A percentile compares a stretch with the other conserved stretches of the same genome.
These are phyloP conservation scores for Exophiala sp. DNA, from an alignment of 2,329 filamentous ascomycete genomes.

Conservation along the genomic window DNA sequence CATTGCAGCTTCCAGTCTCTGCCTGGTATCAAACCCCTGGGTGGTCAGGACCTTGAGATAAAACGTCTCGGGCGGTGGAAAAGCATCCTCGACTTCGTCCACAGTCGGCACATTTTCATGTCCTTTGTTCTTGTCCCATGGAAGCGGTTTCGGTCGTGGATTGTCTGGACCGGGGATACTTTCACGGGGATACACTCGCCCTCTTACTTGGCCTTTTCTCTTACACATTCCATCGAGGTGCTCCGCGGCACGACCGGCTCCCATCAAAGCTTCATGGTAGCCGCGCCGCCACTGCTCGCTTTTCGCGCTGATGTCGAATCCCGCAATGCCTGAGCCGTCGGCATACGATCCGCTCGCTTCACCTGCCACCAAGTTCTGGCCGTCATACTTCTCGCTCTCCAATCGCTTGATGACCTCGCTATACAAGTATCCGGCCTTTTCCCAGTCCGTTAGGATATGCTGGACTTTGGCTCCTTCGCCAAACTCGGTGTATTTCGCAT, in stretches of 20 bases:
- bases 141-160: conserved; percentile 67
- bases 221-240: conserved; percentile 70
- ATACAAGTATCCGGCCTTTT: conserved; percentile 56
- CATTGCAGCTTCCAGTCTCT: conserved; percentile 74
- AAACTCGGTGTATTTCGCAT: conserved; percentile 56
- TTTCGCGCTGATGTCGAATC: conserved; percentile 63
- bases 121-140: conserved; percentile 48
- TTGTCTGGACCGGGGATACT: conserved; percentile 79
- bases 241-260: conserved; percentile 68
- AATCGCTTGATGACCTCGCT: conserved; percentile 58
- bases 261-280: conserved; percentile 78
- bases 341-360: conserved; percentile 49
- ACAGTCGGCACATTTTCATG: conserved; percentile 56
- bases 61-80: conserved; percentile 64
- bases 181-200: conserved; percentile 58
- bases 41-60: conserved; percentile 80
- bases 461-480: conserved; percentile 46
- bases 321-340: conserved; percentile 40
- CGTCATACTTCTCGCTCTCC: conserved; percentile 64
- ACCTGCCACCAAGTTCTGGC: conserved; percentile 56
- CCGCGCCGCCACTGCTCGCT: conserved; percentile 78
- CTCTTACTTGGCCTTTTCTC: conserved; percentile 49
- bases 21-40: conserved; percentile 68
- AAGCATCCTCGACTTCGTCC: conserved; percentile 67
- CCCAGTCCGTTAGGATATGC: conserved; percentile 60